Evolutionary conservation across 2,329 filamentous ascomycete genomes (phyloP), one percentile per base, ranked within the genome.

Genomic region (Arthrobotrys megalospora): DNA sequence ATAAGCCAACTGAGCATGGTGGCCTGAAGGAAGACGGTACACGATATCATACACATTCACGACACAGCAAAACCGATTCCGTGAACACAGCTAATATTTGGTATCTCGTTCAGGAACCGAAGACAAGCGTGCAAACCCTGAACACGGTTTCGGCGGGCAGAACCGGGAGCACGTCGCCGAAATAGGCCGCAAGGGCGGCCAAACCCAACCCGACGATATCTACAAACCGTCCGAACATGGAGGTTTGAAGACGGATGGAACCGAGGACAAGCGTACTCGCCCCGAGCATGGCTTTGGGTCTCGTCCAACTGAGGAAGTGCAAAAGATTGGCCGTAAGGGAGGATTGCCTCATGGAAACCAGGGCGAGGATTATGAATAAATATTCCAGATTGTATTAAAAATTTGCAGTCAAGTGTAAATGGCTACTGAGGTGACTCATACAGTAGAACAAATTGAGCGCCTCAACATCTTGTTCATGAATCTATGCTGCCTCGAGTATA

Each of bases 201-300:
- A 60, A 3, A 78, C 34, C 10, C 73, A 78, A 48, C 66, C 73
- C 3, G 73, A 78, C 10, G 67, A 78, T 14, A 78, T 72, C n/a
- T 78, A 78, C 41, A 78, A 78, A 38, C 73, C 73, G 38, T 78
- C 73, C 21, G 67, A 78, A 50, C 73, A 78, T n/a, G 66, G 66
- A 12, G 73, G 73, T 19, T 14, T 78, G 58, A 78, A 78, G 62
- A 72, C 43, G 24, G 73, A 72, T 34, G 73, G 73, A 28, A 78
- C 73, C 14, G 73, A 71, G 24, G 73, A 78, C 12, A 71, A 78
- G 66, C 73, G 66, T 55, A 78, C 52, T 19, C 48, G 67, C 41
- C 24, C 73, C 6, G 73, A 78, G 1, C 73, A 78, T n/a, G 73
- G 73, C 0, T 78, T 78, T 24, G 73, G 73, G 11, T 41, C 36